Conservation (phyloP, 495 filamentous ascomycete species). For the Hypoxylon fragiforme region DNA sequence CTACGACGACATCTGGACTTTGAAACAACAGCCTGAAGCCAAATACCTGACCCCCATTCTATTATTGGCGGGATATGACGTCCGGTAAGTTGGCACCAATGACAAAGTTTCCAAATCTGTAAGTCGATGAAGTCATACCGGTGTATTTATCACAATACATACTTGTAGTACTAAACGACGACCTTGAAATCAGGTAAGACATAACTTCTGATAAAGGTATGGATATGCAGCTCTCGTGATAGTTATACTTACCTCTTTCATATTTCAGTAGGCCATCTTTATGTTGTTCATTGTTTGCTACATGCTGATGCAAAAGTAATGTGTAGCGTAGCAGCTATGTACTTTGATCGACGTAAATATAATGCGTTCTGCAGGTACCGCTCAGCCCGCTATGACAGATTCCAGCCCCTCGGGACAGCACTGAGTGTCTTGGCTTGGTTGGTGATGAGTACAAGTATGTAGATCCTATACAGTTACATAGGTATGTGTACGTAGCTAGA, state of each 20-base stretch:
- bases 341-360: slow-evolving; percentile 9
- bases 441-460: background rate
- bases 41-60: slow-evolving; percentile 6
- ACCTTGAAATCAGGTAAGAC: no score
- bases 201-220: no score
- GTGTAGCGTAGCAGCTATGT: no score
- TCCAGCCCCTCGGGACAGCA: slow-evolving; percentile 16
- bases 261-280: no score
- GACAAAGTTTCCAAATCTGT: background rate
- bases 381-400: slow-evolving; percentile 17
- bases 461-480: no score
- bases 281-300: no score
- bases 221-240: no score
- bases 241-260: no score
- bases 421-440: slow-evolving; percentile 6
- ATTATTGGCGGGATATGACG: slow-evolving; percentile 18
- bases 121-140: slow-evolving; percentile 26
- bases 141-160: slow-evolving; percentile 7
- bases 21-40: background rate
- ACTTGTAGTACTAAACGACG: no score
- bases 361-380: slow-evolving; percentile 30
- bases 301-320: no score
- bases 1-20: no score
- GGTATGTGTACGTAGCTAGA: no score
- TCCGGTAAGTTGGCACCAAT: background rate